Percentiles rank a stretch among this genome's conserved stretches.
These are phyloP conservation scores for Ophiosphaerella korrae DNA, from an alignment of 2,329 filamentous ascomycete species.

Conservation along the genomic window DNA sequence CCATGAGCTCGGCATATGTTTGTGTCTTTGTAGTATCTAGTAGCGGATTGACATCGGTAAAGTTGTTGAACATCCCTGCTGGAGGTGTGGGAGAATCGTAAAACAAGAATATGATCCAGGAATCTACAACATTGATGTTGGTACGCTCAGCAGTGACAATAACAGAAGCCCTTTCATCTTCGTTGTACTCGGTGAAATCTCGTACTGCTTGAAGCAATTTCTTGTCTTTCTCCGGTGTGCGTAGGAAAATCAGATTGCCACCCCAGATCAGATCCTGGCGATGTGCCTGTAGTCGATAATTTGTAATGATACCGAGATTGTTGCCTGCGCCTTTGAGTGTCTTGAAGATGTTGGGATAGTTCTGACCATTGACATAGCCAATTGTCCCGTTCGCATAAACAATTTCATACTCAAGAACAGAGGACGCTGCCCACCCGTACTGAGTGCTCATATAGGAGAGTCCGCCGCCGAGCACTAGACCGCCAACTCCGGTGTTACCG, in stretches of 20 bases:
- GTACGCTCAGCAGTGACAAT: constrained; percentile 38
- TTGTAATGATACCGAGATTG: constrained; percentile 49
- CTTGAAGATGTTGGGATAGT: constrained; percentile 43
- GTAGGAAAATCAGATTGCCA: constrained; percentile 53
- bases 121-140: constrained; percentile 34
- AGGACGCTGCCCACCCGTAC: constrained; percentile 56
- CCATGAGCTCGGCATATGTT: constrained; percentile 55
- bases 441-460: constrained; percentile 42
- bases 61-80: constrained; percentile 60
- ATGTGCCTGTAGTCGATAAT: constrained; percentile 30
- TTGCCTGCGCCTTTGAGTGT: constrained; percentile 46
- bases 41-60: constrained; percentile 54
- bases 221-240: constrained; percentile 42
- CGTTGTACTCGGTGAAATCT: constrained; percentile 62
- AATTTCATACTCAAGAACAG: constrained; percentile 51
- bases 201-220: constrained; percentile 55
- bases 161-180: constrained; percentile 45
- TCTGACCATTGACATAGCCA: constrained; percentile 23
- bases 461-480: constrained; percentile 53
- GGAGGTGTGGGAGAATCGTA: constrained; percentile 51
- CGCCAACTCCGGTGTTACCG: constrained; percentile 55
- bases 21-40: constrained; percentile 55
- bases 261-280: constrained; percentile 50
- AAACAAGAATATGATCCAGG: constrained; percentile 41
- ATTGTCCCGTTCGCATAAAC: constrained; percentile 54